A percentile compares a stretch with the other conserved stretches of the same genome.
Conservation (phyloP, 495 filamentous ascomycete genomes). For the Trichocladium antarcticum region DNA sequence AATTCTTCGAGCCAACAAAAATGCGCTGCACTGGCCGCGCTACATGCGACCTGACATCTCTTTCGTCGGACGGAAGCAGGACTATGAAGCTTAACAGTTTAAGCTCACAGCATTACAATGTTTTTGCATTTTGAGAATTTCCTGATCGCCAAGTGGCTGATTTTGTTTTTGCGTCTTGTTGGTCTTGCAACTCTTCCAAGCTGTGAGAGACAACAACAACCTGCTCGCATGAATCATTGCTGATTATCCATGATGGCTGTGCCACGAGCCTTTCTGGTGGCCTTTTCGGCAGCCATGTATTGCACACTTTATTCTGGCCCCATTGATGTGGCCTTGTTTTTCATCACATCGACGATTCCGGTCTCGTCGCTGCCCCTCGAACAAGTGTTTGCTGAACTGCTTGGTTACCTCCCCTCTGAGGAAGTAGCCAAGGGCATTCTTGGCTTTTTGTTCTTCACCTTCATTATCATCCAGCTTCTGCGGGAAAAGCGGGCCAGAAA, state of each 20-base stretch:
- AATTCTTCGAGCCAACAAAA: no score
- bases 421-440: background rate
- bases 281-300: constrained; percentile 7
- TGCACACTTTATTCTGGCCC: constrained; percentile 5
- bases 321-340: constrained; percentile 8
- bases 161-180: no score
- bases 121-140: no score
- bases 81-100: no score
- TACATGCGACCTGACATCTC: no score
- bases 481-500: background rate
- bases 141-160: no score
- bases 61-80: no score
- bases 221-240: background rate
- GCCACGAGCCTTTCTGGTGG: background rate
- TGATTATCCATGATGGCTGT: background rate
- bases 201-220: no score
- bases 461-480: constrained; percentile 8
- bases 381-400: background rate
- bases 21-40: no score
- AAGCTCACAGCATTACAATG: no score
- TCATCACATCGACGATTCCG: background rate
- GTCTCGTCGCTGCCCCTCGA: constrained; percentile 2
- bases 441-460: background rate
- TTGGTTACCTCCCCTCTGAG: background rate
- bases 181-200: no score